Evolutionary conservation across 2,329 filamentous ascomycete species (phyloP), one percentile per base, ranked within the genome.

Genomic region (Trichophyton schoenleinii): DNA sequence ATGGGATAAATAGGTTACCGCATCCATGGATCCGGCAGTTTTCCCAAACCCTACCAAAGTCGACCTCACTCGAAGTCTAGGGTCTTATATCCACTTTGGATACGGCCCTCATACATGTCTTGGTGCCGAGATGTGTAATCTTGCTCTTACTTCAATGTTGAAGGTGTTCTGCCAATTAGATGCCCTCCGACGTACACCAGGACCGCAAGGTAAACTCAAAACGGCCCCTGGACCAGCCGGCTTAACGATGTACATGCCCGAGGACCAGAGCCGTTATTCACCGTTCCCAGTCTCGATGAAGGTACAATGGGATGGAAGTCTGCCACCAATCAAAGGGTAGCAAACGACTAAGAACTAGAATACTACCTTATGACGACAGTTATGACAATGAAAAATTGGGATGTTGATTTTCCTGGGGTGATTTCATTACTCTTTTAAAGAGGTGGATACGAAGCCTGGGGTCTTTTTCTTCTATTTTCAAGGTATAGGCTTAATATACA

Each of bases 61-160:
- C 64, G 71, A 78, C 46, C 70, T 78, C 2, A 70, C 72, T 18
- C 77, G 79, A 59, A 70, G 74, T 64, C 65, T 65, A 5, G 69
- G 70, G 2, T 66, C 71, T 2, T 75, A 81, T 20, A 72, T 75
- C 0, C 70, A 77, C 25, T 79, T 76, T 61, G 77, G 77, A 66
- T 73, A 73, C 53, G 78, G 78, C 0, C 73, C 77, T 46, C 79
- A 81, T 67, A 71, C 77, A 46, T 81, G 79, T 61, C 41, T 79
- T 2, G 75, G 73, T 44, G 70, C 72, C 22, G 71, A 78, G 1
- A 65, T 80, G 0, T 72, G 74, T 0, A 69, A 74, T 3, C 67
- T 73, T 0, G 77, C 74, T 48, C 68, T 80, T 4, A 58, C 63
- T 0, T 74, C 74, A 0, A 70, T 80, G 22, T 66, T 80, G 36